Evolutionary conservation across 164 flowering plant species (phyloP), one percentile per base, ranked within the genome.

Genomic region (Annona squamosa): DNA sequence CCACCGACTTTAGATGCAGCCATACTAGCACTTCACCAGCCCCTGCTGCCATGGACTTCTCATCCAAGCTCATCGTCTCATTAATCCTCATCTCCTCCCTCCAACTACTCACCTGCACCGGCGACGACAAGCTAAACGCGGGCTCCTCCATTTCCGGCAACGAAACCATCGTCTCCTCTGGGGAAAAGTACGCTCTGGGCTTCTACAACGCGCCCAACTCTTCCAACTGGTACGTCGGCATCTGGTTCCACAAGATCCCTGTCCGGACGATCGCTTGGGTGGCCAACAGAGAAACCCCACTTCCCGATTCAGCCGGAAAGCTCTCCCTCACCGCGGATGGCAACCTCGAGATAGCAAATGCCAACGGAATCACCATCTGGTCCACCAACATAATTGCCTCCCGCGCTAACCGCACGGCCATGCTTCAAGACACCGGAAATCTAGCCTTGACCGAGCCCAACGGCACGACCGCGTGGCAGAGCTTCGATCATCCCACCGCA

Each of bases 211-310:
- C 85, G 1, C 42, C 6, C 13, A 64, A 70, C 18, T 67, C 74
- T 1, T 46, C 6, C 16, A 76, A 72, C 2, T 67, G 74, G 9
- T 76, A 76, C 71, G 3, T 76, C 52, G 78, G 68, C 13, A 76
- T 76, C 46, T 76, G 78, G 78, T 76, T 71, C 74, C 46, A 67
- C 41, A 72, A 45, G 41, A 63, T 62, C 44, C 6, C 65, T 6
- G 3, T 10, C 1, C 65, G 2, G 2, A 57, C 65, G 5, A 65
- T 72, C n/a, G 74, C 45, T 7, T 72, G 74, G 74, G 74, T 72
- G 2, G 74, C 74, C 67, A 72, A 72, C 13, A 44, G 74, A 63
- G 42, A 63, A 9, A 72, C 45, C 43, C 74, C 74, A 18, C 6
- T 72, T 18, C 13, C 52, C n/a, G 64, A 70, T 48, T 19, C 71